Percentiles rank a stretch among this genome's conserved stretches.
phyloP scores from a whole-genome alignment of 495 filamentous ascomycete genomes.

The Penicillium nucicola region DNA sequence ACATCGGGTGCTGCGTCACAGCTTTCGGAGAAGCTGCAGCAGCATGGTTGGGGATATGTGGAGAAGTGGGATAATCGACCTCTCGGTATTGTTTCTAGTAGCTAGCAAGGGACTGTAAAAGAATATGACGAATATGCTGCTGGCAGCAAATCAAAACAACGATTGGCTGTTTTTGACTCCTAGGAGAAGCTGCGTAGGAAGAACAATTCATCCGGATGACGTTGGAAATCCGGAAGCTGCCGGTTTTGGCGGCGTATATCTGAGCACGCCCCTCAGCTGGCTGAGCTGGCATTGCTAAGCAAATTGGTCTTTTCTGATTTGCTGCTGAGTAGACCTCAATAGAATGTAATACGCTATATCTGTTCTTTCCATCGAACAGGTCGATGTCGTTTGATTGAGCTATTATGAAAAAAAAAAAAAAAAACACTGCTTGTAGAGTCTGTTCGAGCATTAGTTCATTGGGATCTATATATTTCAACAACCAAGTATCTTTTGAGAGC shows the following conservation, averaged over 20 bases:
- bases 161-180: background rate
- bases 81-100: constrained; percentile 26
- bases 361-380: too few relatives aligned
- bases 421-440: too few relatives aligned
- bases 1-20: background rate
- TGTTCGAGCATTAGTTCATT: too few relatives aligned
- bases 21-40: constrained; percentile 20
- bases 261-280: too few relatives aligned
- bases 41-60: constrained; percentile 31
- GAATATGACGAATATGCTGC: constrained; percentile 10
- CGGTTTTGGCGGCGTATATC: background rate
- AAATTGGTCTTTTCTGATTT: too few relatives aligned
- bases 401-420: too few relatives aligned
- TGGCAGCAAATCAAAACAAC: constrained; percentile 13
- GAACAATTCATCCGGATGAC: constrained; percentile 22
- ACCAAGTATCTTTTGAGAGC: too few relatives aligned
- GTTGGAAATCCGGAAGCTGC: constrained; percentile 17
- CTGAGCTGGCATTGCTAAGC: too few relatives aligned
- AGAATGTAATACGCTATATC: too few relatives aligned
- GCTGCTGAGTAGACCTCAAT: too few relatives aligned
- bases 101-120: background rate
- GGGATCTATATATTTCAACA: too few relatives aligned
- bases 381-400: too few relatives aligned
- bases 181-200: constrained; percentile 8
- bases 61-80: constrained; percentile 37